Base-by-base conservation (phyloP, 805 yeast species). In the Teunomyces tritomae region DNA sequence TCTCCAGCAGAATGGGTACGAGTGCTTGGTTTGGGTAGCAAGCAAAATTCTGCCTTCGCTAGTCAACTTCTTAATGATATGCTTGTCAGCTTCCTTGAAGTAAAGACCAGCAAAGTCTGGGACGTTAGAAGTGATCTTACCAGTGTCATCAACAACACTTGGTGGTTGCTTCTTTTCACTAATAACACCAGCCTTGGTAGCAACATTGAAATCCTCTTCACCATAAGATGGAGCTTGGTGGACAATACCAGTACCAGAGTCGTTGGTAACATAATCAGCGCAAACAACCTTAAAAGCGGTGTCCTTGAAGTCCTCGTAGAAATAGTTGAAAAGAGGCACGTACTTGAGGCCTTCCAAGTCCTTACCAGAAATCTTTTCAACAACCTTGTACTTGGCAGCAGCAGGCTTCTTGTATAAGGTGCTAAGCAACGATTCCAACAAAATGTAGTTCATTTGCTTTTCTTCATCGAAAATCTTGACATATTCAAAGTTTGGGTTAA, bases 1-100 rank as follows among this genome's bases (percentile, higher is more conserved):
- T 81, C 99, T 87, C 99, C 99, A 94, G 77, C 99, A 94, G 86
- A 94, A 94, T 61, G 99, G 99, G 71, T 94, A 94, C 69, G 96
- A 86, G 79, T 94, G 99, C 73, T 84, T 84, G 57, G 91, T 78
- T 77, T 94, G 98, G 37, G 89, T 75, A 49, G 84, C 85, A 37
- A 83, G 79, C 55, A 94, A 75, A 32, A 94, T 57, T 56, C 85
- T 80, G 44, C 96, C 98, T 34, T 76, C 68, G 45, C 82, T 87
- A 50, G 94, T 87, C 65, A 94, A 77, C 54, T 80, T 73, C 71
- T 89, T 91, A 69, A 94, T 89, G 65, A 94, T 92, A 61, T 81
- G 78, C 59, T 89, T 84, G 71, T 94, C 99, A 41, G 98, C 97
- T 62, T 89, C 97, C 75, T 94, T 94, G 56, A 94, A 97, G 63